Conservation (phyloP, 345 rosid genomes). For the Populus ilicifolia region DNA sequence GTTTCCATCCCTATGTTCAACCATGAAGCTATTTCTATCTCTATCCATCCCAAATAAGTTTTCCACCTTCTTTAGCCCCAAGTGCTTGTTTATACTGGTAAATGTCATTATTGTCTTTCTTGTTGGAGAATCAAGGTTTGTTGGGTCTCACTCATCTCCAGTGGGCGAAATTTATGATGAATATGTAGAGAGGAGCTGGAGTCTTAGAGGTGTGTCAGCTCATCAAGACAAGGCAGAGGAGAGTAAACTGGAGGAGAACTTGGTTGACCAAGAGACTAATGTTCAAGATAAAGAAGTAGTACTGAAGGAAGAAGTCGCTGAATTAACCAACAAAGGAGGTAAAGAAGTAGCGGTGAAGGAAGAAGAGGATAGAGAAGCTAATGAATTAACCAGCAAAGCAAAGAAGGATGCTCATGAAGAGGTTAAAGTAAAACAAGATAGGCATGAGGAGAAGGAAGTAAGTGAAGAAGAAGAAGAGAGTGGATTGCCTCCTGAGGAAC, state of each 20-base stretch:
- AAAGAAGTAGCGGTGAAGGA: not conserved
- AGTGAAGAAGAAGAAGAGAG: conserved; percentile 16
- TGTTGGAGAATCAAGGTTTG: conserved; percentile 43
- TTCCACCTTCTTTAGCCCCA: conserved; percentile 34
- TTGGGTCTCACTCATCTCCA: conserved; percentile 10
- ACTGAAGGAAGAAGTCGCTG: not conserved
- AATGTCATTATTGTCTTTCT: conserved; percentile 53
- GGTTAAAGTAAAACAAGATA: conserved; percentile 3
- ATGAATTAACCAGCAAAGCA: not conserved
- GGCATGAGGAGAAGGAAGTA: not conserved
- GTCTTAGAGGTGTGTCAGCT: not conserved
- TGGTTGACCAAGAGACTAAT: not conserved
- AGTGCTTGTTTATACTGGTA: conserved; percentile 44
- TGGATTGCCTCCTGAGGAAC: conserved; percentile 40
- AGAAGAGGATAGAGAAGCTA: conserved; percentile 1
- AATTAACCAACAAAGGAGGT: not conserved
- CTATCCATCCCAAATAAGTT: conserved; percentile 22
- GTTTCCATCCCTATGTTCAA: conserved; percentile 22
- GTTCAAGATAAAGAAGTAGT: not conserved
- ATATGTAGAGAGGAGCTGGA: conserved; percentile 36
- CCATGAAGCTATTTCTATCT: conserved; percentile 20
- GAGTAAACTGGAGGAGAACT: not conserved
- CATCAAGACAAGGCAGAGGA: conserved; percentile 12
- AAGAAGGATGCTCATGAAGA: not conserved
- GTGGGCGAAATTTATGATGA: conserved; percentile 35